Percentiles rank a stretch among this genome's conserved stretches.
Conservation (phyloP, 192 early-diverging fungal species). For the Anaeromyces robustus region DNA sequence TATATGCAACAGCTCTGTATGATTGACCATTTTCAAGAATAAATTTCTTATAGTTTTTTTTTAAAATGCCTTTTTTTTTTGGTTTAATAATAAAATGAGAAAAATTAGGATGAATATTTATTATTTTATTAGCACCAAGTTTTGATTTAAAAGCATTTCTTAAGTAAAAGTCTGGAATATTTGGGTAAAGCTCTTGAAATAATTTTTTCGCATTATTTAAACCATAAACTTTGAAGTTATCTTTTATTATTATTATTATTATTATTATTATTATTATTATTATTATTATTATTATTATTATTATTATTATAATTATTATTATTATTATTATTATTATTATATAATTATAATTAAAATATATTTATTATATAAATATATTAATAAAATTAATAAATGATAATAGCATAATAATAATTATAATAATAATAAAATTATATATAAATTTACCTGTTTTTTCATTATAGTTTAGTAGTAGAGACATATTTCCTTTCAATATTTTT, state of each 20-base stretch:
- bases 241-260: background rate
- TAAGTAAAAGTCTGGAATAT: background rate
- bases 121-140: background rate
- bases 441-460: background rate
- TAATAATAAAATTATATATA: too few relatives aligned
- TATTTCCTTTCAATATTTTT: background rate
- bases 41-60: background rate
- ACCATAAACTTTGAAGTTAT: background rate
- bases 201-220: background rate
- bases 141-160: background rate
- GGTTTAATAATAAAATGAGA: background rate
- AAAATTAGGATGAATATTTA: background rate
- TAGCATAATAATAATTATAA: too few relatives aligned
- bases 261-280: background rate
- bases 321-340: too few relatives aligned
- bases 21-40: background rate
- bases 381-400: background rate
- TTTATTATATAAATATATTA: too few relatives aligned
- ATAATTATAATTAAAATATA: too few relatives aligned
- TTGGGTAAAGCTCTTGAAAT: background rate
- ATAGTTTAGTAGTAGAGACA: background rate
- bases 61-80: background rate
- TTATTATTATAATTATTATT: too few relatives aligned
- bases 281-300: too few relatives aligned
- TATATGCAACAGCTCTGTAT: background rate